A percentile compares a stretch with the other conserved stretches of the same genome.
Conservation (phyloP, 257 asterid genomes). For the Mentha longifolia region DNA sequence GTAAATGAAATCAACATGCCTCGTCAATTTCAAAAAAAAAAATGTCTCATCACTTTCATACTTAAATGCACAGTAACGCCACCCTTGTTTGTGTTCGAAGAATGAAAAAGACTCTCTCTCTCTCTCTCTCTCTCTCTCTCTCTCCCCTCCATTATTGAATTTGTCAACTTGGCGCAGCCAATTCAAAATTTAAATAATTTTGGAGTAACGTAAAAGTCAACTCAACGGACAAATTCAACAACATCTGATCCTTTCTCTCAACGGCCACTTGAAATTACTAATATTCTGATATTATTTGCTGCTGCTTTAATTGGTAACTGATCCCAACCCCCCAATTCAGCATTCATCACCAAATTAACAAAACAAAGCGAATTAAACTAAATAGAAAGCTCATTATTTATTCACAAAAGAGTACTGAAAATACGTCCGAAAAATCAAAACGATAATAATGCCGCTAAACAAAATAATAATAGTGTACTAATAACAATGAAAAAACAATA, state of each 20-base stretch:
- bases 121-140: not conserved
- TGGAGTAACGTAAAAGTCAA: slow-evolving; percentile 31
- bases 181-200: slow-evolving; percentile 29
- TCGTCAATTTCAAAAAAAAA: too few species aligned
- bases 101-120: not conserved
- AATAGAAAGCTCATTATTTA: slow-evolving; percentile 35
- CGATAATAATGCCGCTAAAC: slow-evolving; percentile 28
- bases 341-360: not conserved
- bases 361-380: not conserved
- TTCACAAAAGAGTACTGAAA: slow-evolving; percentile 17
- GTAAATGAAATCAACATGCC: not conserved
- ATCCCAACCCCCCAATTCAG: slow-evolving; percentile 2
- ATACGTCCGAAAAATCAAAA: slow-evolving; percentile 1
- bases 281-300: too few species aligned
- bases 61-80: not conserved
- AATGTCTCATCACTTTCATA: not conserved
- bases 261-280: not conserved
- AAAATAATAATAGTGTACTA: slow-evolving; percentile 24
- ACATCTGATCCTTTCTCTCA: slow-evolving; percentile 17
- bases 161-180: slow-evolving; percentile 23
- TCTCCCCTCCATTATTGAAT: slow-evolving; percentile 1
- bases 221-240: not conserved
- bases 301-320: too few species aligned
- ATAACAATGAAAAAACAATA: too few species aligned
- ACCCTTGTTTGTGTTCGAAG: not conserved